Percentiles rank a stretch among this genome's conserved stretches.
phyloP scores from a whole-genome alignment of 352 stramenopile genomes.

The Phytophthora ohioensis region DNA sequence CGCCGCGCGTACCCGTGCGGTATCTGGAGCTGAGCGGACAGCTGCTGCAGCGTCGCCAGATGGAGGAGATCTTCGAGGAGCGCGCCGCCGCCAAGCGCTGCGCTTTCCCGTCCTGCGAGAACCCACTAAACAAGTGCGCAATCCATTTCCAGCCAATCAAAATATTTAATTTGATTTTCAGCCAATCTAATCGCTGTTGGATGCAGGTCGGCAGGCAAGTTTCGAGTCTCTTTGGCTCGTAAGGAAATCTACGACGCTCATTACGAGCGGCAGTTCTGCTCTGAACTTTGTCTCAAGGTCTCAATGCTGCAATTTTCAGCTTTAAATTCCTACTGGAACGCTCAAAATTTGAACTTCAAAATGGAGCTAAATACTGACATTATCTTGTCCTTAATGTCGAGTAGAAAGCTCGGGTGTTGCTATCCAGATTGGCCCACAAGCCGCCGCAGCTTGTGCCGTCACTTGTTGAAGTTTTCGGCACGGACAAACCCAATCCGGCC shows the following conservation, averaged over 20 bases:
- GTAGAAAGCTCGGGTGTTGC: constrained; percentile 77
- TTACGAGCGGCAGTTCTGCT: constrained; percentile 87
- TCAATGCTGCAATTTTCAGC: background rate
- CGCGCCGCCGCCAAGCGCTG: constrained; percentile 73
- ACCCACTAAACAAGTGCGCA: constrained; percentile 55
- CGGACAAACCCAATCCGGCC: constrained; percentile 74
- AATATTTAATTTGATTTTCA: constrained; percentile 1
- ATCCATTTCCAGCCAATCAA: constrained; percentile 24
- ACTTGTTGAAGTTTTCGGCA: constrained; percentile 82
- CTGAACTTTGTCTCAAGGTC: constrained; percentile 72
- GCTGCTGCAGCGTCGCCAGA: constrained; percentile 81
- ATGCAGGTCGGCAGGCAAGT: constrained; percentile 67
- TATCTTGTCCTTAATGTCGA: constrained; percentile 5
- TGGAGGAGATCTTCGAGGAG: constrained; percentile 87
- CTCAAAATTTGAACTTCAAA: background rate
- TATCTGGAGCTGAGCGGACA: constrained; percentile 75
- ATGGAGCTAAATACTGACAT: background rate
- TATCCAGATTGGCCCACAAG: constrained; percentile 74
- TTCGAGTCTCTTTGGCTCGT: constrained; percentile 74
- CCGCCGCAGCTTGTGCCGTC: constrained; percentile 87
- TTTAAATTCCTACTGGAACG: background rate
- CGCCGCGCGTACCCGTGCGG: constrained; percentile 60
- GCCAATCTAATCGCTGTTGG: constrained; percentile 16
- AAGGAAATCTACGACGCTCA: constrained; percentile 86
- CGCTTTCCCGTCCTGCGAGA: constrained; percentile 76